These are phyloP conservation scores for Amaranthus hypochondriacus DNA, from an alignment of 148 eudicot genomes.

Conservation along the genomic window DNA sequence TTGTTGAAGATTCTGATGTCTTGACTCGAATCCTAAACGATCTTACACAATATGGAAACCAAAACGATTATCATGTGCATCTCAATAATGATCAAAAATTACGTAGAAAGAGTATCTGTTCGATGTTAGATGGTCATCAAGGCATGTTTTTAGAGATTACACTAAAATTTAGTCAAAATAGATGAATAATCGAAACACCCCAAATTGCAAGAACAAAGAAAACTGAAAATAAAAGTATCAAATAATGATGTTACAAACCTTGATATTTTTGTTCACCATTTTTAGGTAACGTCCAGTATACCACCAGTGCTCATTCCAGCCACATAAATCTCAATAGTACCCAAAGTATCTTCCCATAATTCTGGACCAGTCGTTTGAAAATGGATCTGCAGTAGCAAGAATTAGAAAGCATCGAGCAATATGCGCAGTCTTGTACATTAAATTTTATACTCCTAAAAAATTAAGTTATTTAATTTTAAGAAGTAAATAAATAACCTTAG, in stretches of 20 bases:
- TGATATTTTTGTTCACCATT: slow-evolving; percentile 56
- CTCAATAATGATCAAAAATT: not conserved
- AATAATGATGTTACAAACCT: slow-evolving; percentile 34
- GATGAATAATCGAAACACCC: no score
- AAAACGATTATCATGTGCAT: not conserved
- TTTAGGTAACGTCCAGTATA: slow-evolving; percentile 55
- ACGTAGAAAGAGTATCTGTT: not conserved
- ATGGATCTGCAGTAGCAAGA: slow-evolving; percentile 48
- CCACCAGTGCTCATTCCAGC: slow-evolving; percentile 81
- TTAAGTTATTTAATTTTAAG: not conserved
- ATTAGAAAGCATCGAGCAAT: not conserved
- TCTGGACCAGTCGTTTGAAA: slow-evolving; percentile 84
- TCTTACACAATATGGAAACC: not conserved
- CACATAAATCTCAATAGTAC: slow-evolving; percentile 54
- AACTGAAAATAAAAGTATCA: no score
- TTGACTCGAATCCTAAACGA: no score
- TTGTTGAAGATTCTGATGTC: no score
- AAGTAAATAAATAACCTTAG: slow-evolving; percentile 63
- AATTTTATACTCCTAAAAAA: not conserved
- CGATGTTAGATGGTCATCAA: not conserved
- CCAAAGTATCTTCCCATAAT: slow-evolving; percentile 74
- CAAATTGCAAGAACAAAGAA: no score
- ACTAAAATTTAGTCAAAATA: not conserved
- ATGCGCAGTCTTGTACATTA: not conserved
- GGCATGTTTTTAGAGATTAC: not conserved